These are phyloP conservation scores for Yarrowia phangngaensis DNA, from an alignment of 805 yeast species.

Conservation along the genomic window DNA sequence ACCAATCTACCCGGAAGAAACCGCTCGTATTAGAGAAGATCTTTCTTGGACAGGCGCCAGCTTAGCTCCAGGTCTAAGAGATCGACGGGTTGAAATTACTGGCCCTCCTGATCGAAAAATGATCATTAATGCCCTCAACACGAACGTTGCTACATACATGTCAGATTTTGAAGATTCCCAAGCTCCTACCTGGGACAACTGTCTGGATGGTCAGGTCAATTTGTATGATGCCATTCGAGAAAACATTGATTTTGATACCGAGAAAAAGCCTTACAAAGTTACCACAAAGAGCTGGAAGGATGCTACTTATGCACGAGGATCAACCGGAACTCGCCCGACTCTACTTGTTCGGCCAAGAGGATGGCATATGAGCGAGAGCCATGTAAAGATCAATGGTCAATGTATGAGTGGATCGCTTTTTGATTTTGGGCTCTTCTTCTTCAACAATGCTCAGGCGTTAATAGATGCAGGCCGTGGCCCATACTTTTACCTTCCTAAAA, in stretches of 20 bases:
- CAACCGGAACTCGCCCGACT: conserved; percentile 47
- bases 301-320: conserved; percentile 29
- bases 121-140: conserved; percentile 68
- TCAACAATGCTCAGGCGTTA: conserved; percentile 58
- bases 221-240: conserved; percentile 62
- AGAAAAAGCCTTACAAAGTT: conserved; percentile 47
- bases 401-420: conserved; percentile 60
- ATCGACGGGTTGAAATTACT: conserved; percentile 67
- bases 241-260: conserved; percentile 44
- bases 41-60: conserved; percentile 66
- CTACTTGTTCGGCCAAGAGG: conserved; percentile 56
- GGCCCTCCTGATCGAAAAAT: conserved; percentile 71
- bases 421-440: conserved; percentile 65
- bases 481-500: conserved; percentile 68
- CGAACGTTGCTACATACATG: conserved; percentile 66
- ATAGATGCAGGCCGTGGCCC: conserved; percentile 59
- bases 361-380: conserved; percentile 67
- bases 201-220: conserved; percentile 64
- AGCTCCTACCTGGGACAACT: conserved; percentile 65
- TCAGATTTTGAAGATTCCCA: conserved; percentile 69
- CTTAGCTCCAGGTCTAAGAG: conserved; percentile 60
- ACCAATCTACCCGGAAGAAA: conserved; percentile 61
- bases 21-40: conserved; percentile 55
- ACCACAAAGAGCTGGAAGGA: conserved; percentile 42
- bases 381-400: conserved; percentile 59